These are phyloP conservation scores for Oryza rufipogon DNA, from an alignment of 176 grass and related monocot species.

Conservation along the genomic window DNA sequence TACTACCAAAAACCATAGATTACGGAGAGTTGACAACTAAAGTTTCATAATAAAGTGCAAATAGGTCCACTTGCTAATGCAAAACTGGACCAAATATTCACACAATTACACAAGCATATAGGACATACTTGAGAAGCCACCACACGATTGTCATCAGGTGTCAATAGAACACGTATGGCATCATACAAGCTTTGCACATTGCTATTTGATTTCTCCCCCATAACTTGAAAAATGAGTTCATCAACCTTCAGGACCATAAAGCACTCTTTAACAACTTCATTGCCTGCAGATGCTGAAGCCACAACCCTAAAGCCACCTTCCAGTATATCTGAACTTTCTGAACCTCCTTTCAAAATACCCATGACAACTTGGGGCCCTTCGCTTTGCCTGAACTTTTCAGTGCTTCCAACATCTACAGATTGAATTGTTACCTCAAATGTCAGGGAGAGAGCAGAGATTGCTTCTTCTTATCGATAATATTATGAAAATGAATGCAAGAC, in stretches of 20 bases:
- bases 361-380: conserved; percentile 67
- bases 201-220: conserved; percentile 55
- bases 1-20: not conserved
- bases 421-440: conserved; percentile 27
- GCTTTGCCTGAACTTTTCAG: conserved; percentile 72
- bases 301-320: conserved; percentile 75
- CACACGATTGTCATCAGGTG: conserved; percentile 84
- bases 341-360: conserved; percentile 58
- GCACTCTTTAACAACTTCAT: conserved; percentile 95
- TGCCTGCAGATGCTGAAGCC: conserved; percentile 64
- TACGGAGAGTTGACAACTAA: not conserved
- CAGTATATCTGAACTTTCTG: conserved; percentile 60
- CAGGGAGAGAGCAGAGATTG: conserved; percentile 16
- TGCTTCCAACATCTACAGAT: conserved; percentile 70
- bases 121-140: conserved; percentile 85
- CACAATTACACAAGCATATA: conserved; percentile 11
- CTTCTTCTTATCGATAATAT: too few relatives aligned
- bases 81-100: conserved; percentile 17
- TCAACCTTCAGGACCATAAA: conserved; percentile 84
- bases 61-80: conserved; percentile 4
- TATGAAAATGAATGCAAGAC: not conserved
- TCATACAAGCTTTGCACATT: conserved; percentile 69
- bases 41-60: not conserved
- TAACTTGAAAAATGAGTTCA: conserved; percentile 70
- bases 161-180: conserved; percentile 76